phyloP scores from a whole-genome alignment of 2,329 filamentous ascomycete genomes.

The Aureobasidium leucospermi region DNA sequence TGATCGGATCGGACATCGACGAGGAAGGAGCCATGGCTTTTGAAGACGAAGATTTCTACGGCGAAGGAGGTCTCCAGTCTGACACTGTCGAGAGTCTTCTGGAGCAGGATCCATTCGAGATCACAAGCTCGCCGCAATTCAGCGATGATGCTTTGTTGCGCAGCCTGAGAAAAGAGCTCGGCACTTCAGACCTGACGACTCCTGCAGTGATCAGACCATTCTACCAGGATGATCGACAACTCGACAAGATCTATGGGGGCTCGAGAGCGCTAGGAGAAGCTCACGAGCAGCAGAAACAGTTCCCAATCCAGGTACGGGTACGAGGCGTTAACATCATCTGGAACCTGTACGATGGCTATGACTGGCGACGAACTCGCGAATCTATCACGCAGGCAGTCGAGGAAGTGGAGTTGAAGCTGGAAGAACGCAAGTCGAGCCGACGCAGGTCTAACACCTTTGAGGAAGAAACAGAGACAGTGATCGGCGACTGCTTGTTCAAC shows the following conservation, averaged over 20 bases:
- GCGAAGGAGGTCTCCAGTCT: slow-evolving; percentile 17
- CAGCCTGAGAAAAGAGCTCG: slow-evolving; percentile 25
- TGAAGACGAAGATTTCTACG: slow-evolving; percentile 17
- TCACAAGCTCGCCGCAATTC: slow-evolving; percentile 25
- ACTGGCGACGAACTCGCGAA: slow-evolving; percentile 84
- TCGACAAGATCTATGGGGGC: slow-evolving; percentile 23
- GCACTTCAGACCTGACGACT: slow-evolving; percentile 16
- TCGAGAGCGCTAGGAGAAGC: slow-evolving; percentile 4
- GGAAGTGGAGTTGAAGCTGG: slow-evolving; percentile 74
- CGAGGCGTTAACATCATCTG: slow-evolving; percentile 90
- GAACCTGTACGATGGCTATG: slow-evolving; percentile 97
- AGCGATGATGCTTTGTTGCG: slow-evolving; percentile 26
- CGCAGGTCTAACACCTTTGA: slow-evolving; percentile 50
- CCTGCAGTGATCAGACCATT: slow-evolving; percentile 23
- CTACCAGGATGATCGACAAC: slow-evolving; percentile 28
- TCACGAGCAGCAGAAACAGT: slow-evolving; percentile 5
- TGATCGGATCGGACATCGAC: slow-evolving; percentile 28
- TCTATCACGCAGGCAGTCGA: slow-evolving; percentile 82
- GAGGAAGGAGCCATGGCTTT: slow-evolving; percentile 23
- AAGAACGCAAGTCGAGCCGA: slow-evolving; percentile 59
- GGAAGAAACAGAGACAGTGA: slow-evolving; percentile 74
- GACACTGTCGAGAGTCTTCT: slow-evolving; percentile 31
- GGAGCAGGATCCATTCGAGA: slow-evolving; percentile 29
- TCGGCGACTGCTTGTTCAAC: slow-evolving; percentile 95
- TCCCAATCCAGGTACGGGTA: slow-evolving; percentile 64